phyloP scores from a whole-genome alignment of 371 early-diverging fungal genomes.

The Mucor saturninus region DNA sequence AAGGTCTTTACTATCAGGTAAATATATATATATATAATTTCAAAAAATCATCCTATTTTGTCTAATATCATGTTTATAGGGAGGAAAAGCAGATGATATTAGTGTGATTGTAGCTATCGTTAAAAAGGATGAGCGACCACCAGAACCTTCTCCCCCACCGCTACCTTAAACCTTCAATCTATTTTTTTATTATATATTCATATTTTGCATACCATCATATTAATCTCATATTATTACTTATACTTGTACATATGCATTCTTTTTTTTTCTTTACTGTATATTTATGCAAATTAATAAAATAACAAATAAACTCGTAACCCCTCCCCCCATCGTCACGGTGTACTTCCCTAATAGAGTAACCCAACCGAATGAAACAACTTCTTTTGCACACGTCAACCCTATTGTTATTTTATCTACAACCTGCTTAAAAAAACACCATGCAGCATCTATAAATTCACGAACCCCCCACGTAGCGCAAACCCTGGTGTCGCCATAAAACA shows the following conservation, averaged over 20 bases:
- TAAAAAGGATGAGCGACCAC: conserved; percentile 28
- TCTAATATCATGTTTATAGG: conserved; percentile 53
- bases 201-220: conserved; percentile 4
- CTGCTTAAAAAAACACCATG: no score
- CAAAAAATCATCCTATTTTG: neutral
- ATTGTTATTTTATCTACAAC: no score
- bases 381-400: no score
- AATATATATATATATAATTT: neutral
- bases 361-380: neutral
- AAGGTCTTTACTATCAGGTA: conserved; percentile 71
- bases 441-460: no score
- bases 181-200: conserved; percentile 9
- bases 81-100: conserved; percentile 85
- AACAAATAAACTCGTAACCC: neutral
- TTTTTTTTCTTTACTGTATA: neutral
- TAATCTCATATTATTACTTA: conserved; percentile 5
- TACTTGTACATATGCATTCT: conserved; percentile 1
- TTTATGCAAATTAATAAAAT: neutral
- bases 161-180: conserved; percentile 15
- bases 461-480: no score
- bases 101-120: conserved; percentile 77
- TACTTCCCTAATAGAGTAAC: neutral
- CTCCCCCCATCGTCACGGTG: neutral
- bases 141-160: conserved; percentile 32
- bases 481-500: no score